These are phyloP conservation scores for Nevesoporus exiguus DNA, from an alignment of 768 basidiomycete genomes.

Conservation along the genomic window DNA sequence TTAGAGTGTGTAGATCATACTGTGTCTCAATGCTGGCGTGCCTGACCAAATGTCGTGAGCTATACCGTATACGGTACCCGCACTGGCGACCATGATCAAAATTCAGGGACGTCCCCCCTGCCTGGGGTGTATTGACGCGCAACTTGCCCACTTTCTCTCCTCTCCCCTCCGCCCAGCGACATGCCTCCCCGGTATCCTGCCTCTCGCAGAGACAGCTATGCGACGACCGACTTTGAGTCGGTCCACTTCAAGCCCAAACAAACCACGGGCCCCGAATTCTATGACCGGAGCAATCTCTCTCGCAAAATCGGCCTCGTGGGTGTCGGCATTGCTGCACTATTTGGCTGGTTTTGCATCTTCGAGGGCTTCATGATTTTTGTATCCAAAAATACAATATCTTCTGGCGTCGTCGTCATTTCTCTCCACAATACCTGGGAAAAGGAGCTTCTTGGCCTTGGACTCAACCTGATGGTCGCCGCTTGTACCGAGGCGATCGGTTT, in stretches of 20 bases:
- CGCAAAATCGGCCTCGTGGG: slow-evolving; percentile 26
- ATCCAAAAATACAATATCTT: slow-evolving; percentile 21
- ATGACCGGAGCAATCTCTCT: slow-evolving; percentile 25
- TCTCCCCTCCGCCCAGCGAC: neutral
- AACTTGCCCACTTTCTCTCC: neutral
- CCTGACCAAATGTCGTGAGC: neutral
- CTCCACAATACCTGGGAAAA: slow-evolving; percentile 10
- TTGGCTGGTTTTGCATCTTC: slow-evolving; percentile 24
- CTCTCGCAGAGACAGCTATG: slow-evolving; percentile 7
- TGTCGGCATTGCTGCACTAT: slow-evolving; percentile 19
- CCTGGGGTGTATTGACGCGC: neutral
- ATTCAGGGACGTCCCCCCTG: slow-evolving; percentile 1
- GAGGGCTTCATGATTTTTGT: slow-evolving; percentile 23
- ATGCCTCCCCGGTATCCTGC: slow-evolving; percentile 4
- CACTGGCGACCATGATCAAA: slow-evolving; percentile 1
- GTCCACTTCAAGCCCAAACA: slow-evolving; percentile 20
- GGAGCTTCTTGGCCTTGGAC: slow-evolving; percentile 23
- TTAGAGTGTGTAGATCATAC: too few species aligned
- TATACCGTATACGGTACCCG: neutral
- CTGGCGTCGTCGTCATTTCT: slow-evolving; percentile 23
- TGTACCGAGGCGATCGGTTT: slow-evolving; percentile 32
- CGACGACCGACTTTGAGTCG: slow-evolving; percentile 20
- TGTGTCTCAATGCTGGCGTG: neutral
- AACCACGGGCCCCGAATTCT: slow-evolving; percentile 26
- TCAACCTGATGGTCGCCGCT: slow-evolving; percentile 26